Evolutionary conservation across 2,329 filamentous ascomycete genomes (phyloP).

Genomic region (Biscogniauxia marginata): DNA sequence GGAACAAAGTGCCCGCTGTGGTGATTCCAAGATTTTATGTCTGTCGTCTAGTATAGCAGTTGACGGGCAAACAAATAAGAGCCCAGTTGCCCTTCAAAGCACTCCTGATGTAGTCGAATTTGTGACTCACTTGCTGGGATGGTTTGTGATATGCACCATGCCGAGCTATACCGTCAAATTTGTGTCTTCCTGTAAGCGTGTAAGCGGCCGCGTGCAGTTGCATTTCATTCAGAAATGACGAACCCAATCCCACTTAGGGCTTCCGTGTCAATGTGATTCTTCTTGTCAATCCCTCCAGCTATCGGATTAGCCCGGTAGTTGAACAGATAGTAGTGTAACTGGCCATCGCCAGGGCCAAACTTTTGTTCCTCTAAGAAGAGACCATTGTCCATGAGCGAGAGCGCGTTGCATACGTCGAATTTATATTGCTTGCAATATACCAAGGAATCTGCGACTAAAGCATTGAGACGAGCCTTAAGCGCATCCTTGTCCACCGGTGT

Average conservation of each 20-base stretch:
- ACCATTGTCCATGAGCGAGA: slow-evolving; percentile 90
- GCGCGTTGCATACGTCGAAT: slow-evolving; percentile 96
- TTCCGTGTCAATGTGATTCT: slow-evolving; percentile 74
- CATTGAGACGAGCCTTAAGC: slow-evolving; percentile 77
- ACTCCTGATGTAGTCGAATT: not conserved
- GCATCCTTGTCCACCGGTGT: slow-evolving; percentile 52
- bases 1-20: not conserved
- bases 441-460: slow-evolving; percentile 78
- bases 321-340: slow-evolving; percentile 95
- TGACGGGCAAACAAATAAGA: not conserved
- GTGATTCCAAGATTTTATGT: not conserved
- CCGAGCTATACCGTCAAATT: slow-evolving; percentile 21
- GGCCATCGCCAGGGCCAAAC: slow-evolving; percentile 91
- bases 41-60: not conserved
- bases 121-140: not conserved
- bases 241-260: slow-evolving; percentile 84
- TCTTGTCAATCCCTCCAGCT: slow-evolving; percentile 76
- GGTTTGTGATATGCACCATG: not conserved
- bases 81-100: not conserved
- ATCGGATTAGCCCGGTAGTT: slow-evolving; percentile 92
- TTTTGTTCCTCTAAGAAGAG: slow-evolving; percentile 92
- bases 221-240: slow-evolving; percentile 62
- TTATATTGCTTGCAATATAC: slow-evolving; percentile 79
- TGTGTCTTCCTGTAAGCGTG: slow-evolving; percentile 29
- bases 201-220: slow-evolving; percentile 18